Conservation (phyloP, 129 eudicot species). For the Flaveria linearis region DNA sequence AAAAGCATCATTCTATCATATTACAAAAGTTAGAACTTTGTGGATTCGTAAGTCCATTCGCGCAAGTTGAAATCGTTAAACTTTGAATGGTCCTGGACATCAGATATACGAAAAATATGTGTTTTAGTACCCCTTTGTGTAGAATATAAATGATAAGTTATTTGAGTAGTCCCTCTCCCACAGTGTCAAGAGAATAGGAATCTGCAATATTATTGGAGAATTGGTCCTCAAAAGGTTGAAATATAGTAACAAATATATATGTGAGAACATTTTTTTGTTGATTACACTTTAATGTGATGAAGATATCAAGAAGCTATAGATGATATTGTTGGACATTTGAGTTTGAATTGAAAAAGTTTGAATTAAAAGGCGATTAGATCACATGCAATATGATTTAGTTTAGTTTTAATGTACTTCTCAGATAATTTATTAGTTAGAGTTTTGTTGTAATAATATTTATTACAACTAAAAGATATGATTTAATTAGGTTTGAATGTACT, state of each 20-base stretch:
- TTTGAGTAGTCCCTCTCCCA: constrained; percentile 16
- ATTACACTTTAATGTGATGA: too few species aligned
- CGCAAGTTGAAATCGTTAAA: constrained; percentile 35
- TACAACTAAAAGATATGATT: background rate
- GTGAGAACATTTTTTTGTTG: background rate
- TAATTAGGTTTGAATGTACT: background rate
- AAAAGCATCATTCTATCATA: constrained; percentile 29
- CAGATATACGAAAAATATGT: constrained; percentile 17
- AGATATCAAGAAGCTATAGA: too few species aligned
- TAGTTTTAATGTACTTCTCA: too few species aligned
- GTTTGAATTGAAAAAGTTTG: too few species aligned
- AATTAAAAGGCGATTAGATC: too few species aligned
- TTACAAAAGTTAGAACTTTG: constrained; percentile 17
- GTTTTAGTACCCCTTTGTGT: background rate
- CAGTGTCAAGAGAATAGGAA: constrained; percentile 19
- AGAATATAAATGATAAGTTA: background rate
- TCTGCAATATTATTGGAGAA: constrained; percentile 28
- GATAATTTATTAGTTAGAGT: too few species aligned
- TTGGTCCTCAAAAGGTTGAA: constrained; percentile 23
- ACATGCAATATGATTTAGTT: too few species aligned
- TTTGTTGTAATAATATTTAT: too few species aligned
- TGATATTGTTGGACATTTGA: too few species aligned
- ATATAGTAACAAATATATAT: background rate
- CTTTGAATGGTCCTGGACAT: constrained; percentile 37
- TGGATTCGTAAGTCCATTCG: constrained; percentile 47